Evolutionary conservation across 345 rosid species (phyloP), one percentile per base, ranked within the genome.

Genomic region (Lepidium sativum): DNA sequence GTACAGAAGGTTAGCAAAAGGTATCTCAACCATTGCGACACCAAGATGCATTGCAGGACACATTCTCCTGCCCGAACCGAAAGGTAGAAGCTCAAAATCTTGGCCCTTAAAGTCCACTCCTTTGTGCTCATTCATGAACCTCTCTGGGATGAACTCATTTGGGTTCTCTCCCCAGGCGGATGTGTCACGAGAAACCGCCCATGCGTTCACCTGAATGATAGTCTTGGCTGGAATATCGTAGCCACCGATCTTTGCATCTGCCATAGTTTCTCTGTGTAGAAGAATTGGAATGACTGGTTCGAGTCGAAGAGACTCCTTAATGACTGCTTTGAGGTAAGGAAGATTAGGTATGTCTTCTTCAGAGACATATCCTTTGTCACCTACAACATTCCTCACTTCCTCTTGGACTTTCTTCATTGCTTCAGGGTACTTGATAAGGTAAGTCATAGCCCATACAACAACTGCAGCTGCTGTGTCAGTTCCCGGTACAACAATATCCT

Each of bases 371-470:
- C 73, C 70, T 61, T 59, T 78, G 38, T 65, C 41, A 0, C 78
- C 73, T 16, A 73, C 27, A 31, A 70, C 70, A 4, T 16, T 37
- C 60, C 81, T 65, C 13, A 74, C 66, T 66, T 78, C 75, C 2
- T 49, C 67, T 55, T 78, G 76, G 14, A 55, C 62, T 70, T 74
- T 74, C 39, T 70, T 70, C 78, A 77, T 63, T 5, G 59, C 73
- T 54, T 64, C 35, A 9, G 81, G 78, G 43, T 78, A 40, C 55
- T 78, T 78, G 56, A 73, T 65, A 6, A 78, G 53, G 48, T 65
- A 78, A 9, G 73, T 70, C 81, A 78, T 78, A 8, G 68, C 78
- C 81, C 81, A 78, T 15, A 78, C 71, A 16, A 70, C 75, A 8
- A 64, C 71, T 0, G 78, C 81, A 4, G 78, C 73, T 4, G 76